Percentiles rank a stretch among this genome's conserved stretches.
These are phyloP conservation scores for Vitis hybrid DNA, from an alignment of 177 flowering plant species.

Conservation along the genomic window DNA sequence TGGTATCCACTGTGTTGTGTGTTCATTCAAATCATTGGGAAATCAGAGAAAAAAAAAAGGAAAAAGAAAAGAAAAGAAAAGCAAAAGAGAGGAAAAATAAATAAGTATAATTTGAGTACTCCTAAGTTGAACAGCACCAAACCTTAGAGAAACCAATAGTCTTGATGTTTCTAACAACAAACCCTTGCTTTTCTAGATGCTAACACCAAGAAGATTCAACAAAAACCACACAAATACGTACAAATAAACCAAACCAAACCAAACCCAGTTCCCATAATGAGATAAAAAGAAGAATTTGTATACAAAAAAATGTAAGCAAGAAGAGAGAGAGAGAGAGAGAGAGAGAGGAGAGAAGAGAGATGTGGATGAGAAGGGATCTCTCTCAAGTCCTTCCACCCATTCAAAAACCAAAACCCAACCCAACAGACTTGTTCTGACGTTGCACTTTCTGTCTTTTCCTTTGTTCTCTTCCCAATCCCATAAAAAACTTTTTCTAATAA, in stretches of 20 bases:
- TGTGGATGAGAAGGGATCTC: conserved; percentile 26
- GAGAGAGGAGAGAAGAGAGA: not conserved
- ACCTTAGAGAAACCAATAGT: not conserved
- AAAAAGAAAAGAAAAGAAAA: not conserved
- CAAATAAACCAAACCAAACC: not conserved
- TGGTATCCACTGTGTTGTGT: not conserved
- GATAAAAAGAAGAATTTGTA: too few species aligned
- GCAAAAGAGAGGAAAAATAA: not conserved
- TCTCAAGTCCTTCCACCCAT: conserved; percentile 19
- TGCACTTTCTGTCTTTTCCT: conserved; percentile 36
- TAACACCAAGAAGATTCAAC: conserved; percentile 13
- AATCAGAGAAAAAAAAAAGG: not conserved
- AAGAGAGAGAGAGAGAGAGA: not conserved
- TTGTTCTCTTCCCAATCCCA: conserved; percentile 21
- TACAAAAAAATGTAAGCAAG: too few species aligned
- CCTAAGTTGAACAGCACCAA: not conserved
- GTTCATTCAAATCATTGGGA: not conserved
- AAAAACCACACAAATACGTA: conserved; percentile 4
- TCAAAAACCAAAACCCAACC: conserved; percentile 18
- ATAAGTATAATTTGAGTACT: not conserved
- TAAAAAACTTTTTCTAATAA: conserved; percentile 6
- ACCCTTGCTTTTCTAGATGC: not conserved
- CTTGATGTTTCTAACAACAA: not conserved
- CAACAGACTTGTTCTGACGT: conserved; percentile 26
- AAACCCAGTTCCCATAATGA: not conserved